Base-by-base conservation (phyloP, 257 asterid genomes). In the Ajuga chamaepitys region DNA sequence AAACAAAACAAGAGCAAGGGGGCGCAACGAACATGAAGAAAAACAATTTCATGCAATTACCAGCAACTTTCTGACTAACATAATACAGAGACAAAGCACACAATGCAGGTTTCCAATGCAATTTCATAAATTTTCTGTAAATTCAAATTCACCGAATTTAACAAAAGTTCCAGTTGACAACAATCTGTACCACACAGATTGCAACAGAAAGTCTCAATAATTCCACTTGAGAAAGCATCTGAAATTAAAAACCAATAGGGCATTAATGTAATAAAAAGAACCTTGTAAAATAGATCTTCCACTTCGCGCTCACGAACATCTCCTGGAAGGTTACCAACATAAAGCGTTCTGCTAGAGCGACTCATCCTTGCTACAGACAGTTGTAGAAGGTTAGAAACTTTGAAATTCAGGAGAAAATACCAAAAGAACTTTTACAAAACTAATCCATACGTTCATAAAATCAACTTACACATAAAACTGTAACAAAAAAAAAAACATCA, bases 321-420 rank as follows among this genome's bases (percentile, higher is more conserved):
- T 14, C 98, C 98, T 3, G 98, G 99, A 74, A 94, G 99, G 82
- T 94, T 94, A 37, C 99, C 99, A 10, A 94, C 96, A 30, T 94
- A 90, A 44, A 94, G 90, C 24, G 99, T 94, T 82, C 95, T 85
- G 78, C 96, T 88, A 7, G 99, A 82, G 37, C 98, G 96, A 78
- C 99, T 94, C 99, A 94, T 94, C 66, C 58, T 87, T 69, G 78
- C 81, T 68, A 24, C 25, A 62, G 5, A 66, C 3, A 54, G 34
- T 10, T 46, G 2, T 3, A 28, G 25, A 25, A 22, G 8, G 40
- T 58, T 22, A 58, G 1, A 42, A 26, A 12, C 34, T 16, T 42
- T 22, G 3, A 5, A 55, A 16, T 21, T 24, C 56, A 38, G 14
- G 28, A 48, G n/a, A 38, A 37, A 32, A 48, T 25, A 8, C 17